Evolutionary conservation across 2,329 filamentous ascomycete genomes (phyloP), one percentile per base, ranked within the genome.

Genomic region (Colletotrichum spinosum): DNA sequence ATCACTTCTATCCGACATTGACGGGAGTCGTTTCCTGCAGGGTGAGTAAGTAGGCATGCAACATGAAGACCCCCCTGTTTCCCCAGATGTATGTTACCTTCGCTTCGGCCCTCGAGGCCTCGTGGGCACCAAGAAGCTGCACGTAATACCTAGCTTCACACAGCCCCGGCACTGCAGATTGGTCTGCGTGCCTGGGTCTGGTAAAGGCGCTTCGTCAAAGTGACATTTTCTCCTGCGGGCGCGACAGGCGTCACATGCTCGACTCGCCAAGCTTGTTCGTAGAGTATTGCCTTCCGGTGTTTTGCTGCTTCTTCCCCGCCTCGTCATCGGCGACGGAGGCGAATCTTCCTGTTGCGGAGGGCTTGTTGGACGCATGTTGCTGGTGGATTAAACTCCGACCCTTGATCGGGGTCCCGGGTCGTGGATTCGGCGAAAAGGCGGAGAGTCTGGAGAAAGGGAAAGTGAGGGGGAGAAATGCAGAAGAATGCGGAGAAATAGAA

Each of bases 171-270:
- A 71, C 45, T 66, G 68, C 10, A 56, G 45, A 44, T 37, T 25
- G 11, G 58, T 12, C 13, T 17, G 38, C 11, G 35, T 17, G 42
- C 5, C 45, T 17, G 48, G 39, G 17, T 50, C 25, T 5, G 25
- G 25, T 25, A 5, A 25, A 25, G 25, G 55, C 42, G 38, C 13
- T 9, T 53, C 56, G n/a, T 55, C 65, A 38, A 66, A 69, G 65
- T 65, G 60, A 37, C 71, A 72, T 56, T 70, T 72, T 25, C 71
- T 67, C 49, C 71, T 65, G 6, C 71, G 65, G 2, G 70, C 70
- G 33, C 70, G 67, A 50, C 70, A 72, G 10, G 69, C 70, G 62
- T 72, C 70, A 48, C 71, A 72, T 2, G 71, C 71, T 48, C 71
- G 63, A n/a, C 65, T 66, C 8, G 70, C 69, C 34, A 72, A 60